A percentile compares a stretch with the other conserved stretches of the same genome.
Conservation (phyloP, 2,329 filamentous ascomycete genomes). For the Phyllosticta capitalensis region DNA sequence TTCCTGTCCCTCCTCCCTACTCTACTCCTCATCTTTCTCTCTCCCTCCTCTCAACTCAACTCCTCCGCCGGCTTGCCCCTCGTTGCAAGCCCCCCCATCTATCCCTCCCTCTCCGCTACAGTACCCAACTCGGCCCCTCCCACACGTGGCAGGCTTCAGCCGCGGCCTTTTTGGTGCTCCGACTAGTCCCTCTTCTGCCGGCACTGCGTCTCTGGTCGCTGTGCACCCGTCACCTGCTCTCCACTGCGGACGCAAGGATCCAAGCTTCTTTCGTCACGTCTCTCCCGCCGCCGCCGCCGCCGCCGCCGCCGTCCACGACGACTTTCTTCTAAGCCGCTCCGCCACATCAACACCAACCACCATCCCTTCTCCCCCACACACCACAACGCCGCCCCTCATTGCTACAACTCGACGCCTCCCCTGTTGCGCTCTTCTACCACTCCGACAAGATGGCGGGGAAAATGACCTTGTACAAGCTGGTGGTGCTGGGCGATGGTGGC, state of each 20-base stretch:
- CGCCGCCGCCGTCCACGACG: neutral
- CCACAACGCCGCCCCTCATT: neutral
- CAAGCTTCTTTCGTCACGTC: neutral
- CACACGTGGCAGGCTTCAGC: constrained; percentile 6
- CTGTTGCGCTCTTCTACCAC: constrained; percentile 4
- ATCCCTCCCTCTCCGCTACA: too few relatives aligned
- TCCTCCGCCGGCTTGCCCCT: neutral
- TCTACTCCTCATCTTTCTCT: neutral
- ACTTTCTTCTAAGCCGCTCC: neutral
- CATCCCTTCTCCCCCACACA: neutral
- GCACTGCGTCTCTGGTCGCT: constrained; percentile 4
- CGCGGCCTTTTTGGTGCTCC: neutral
- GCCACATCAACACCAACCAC: constrained; percentile 5
- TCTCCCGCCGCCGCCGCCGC: neutral
- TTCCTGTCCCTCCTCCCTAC: neutral
- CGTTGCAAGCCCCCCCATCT: constrained; percentile 9
- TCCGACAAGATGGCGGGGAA: constrained; percentile 64
- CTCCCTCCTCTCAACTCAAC: neutral
- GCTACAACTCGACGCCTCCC: neutral
- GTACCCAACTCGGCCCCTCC: neutral
- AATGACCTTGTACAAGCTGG: constrained; percentile 93
- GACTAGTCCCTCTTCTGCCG: constrained; percentile 6
- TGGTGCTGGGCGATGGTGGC: constrained; percentile 88
- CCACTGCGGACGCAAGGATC: constrained; percentile 3
- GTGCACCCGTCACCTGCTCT: neutral